These are phyloP conservation scores for Clonostachys rhizophaga DNA, from an alignment of 2,329 filamentous ascomycete species.

Conservation along the genomic window DNA sequence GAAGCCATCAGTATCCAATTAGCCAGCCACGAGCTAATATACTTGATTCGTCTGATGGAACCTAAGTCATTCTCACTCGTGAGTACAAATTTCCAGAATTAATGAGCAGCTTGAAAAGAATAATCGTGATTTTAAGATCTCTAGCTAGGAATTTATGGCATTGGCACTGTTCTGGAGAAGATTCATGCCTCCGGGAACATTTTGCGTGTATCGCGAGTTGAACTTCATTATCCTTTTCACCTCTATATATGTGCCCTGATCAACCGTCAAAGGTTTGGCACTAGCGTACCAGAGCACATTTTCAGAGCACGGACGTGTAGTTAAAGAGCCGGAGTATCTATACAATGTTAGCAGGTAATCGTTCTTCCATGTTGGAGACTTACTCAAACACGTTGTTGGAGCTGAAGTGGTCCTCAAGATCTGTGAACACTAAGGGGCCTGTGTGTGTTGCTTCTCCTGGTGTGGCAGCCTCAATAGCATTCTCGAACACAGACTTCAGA, in stretches of 20 bases:
- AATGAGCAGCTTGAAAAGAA: too few relatives aligned
- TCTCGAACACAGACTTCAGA: constrained; percentile 22
- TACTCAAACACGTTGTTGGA: constrained; percentile 29
- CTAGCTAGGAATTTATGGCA: background rate
- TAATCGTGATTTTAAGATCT: too few relatives aligned
- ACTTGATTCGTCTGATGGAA: too few relatives aligned
- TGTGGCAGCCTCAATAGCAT: constrained; percentile 25
- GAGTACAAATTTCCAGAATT: too few relatives aligned
- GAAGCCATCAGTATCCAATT: background rate
- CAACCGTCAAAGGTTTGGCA: constrained; percentile 34
- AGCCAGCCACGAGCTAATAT: too few relatives aligned
- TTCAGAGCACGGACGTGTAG: constrained; percentile 54
- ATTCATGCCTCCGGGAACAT: constrained; percentile 34
- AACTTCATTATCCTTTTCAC: constrained; percentile 48
- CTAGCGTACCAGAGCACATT: constrained; percentile 45
- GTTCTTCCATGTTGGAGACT: too few relatives aligned
- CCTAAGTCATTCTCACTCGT: too few relatives aligned
- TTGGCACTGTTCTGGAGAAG: constrained; percentile 20
- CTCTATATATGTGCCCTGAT: constrained; percentile 37
- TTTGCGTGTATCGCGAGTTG: constrained; percentile 47
- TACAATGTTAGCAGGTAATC: constrained; percentile 12
- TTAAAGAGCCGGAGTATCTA: constrained; percentile 44
- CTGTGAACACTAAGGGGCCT: constrained; percentile 28
- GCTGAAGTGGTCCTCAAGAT: constrained; percentile 24
- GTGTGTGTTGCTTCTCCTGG: constrained; percentile 26